phyloP scores from a whole-genome alignment of 495 filamentous ascomycete genomes.

The Daldinia concentrica region DNA sequence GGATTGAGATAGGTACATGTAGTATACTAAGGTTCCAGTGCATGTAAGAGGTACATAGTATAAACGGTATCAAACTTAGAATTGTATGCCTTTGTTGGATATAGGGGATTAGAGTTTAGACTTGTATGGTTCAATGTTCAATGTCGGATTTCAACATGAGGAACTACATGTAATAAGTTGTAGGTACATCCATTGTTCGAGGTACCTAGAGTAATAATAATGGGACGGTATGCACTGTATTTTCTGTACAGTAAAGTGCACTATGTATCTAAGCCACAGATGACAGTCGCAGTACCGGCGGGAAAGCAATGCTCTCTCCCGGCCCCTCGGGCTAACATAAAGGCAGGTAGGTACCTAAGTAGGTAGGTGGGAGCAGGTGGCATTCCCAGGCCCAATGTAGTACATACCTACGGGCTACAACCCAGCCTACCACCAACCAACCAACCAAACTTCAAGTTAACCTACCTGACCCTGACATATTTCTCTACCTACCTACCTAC shows the following conservation, averaged over 20 bases:
- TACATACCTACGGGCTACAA: neutral
- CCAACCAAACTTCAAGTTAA: neutral
- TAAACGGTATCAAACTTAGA: too few relatives aligned
- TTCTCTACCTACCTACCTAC: too few relatives aligned
- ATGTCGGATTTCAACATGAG: neutral
- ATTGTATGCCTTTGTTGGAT: too few relatives aligned
- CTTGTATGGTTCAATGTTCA: too few relatives aligned
- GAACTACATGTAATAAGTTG: neutral
- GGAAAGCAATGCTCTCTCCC: neutral
- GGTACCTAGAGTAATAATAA: too few relatives aligned
- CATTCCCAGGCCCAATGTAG: neutral
- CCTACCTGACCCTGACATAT: neutral
- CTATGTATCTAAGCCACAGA: constrained; percentile 21
- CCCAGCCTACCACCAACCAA: neutral
- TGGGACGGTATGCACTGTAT: neutral
- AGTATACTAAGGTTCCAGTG: neutral
- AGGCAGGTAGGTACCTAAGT: neutral
- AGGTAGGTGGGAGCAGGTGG: neutral
- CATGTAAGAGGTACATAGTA: neutral
- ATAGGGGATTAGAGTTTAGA: too few relatives aligned
- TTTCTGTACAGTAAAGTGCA: neutral
- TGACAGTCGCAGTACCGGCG: constrained; percentile 12
- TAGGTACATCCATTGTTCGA: too few relatives aligned
- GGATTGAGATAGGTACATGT: neutral
- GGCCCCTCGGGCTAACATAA: neutral